Evolutionary conservation across 2,329 filamentous ascomycete species (phyloP).

Genomic region (Ascochyta fabae): DNA sequence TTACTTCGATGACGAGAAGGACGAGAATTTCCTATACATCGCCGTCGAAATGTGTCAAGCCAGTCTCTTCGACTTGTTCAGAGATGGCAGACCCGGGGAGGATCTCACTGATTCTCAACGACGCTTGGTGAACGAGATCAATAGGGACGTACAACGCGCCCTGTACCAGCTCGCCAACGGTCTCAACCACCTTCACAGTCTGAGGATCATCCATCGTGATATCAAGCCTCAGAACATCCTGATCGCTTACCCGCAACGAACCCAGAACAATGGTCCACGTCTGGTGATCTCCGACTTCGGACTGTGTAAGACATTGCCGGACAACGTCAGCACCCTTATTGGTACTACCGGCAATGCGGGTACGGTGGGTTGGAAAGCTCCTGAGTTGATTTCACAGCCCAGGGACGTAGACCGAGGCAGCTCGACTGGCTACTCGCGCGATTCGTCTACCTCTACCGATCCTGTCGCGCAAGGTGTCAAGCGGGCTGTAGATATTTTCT

Average conservation of each 20-base stretch:
- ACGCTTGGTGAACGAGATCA: slow-evolving; percentile 73
- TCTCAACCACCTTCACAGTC: slow-evolving; percentile 83
- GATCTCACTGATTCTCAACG: slow-evolving; percentile 66
- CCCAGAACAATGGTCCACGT: slow-evolving; percentile 73
- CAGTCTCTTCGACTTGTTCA: slow-evolving; percentile 88
- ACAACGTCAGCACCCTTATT: slow-evolving; percentile 91
- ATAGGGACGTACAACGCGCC: slow-evolving; percentile 77
- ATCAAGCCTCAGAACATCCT: slow-evolving; percentile 98
- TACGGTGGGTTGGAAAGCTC: slow-evolving; percentile 95
- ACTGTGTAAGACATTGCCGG: slow-evolving; percentile 94
- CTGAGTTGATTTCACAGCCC: slow-evolving; percentile 78
- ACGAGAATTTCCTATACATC: slow-evolving; percentile 92
- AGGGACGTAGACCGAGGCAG: slow-evolving; percentile 51
- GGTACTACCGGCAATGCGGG: slow-evolving; percentile 94
- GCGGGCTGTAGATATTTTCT: slow-evolving; percentile 96
- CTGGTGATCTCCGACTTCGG: slow-evolving; percentile 97
- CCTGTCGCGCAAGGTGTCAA: slow-evolving; percentile 76
- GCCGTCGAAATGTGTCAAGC: slow-evolving; percentile 93
- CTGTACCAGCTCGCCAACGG: slow-evolving; percentile 90
- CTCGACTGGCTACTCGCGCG: slow-evolving; percentile 52
- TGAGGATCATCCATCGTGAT: slow-evolving; percentile 95
- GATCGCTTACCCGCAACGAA: slow-evolving; percentile 73
- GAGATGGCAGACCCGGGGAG: slow-evolving; percentile 61
- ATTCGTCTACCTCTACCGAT: slow-evolving; percentile 50
- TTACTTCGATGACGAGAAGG: slow-evolving; percentile 91